phyloP scores from a whole-genome alignment of 148 eudicot genomes.

The Fagopyrum esculentum region DNA sequence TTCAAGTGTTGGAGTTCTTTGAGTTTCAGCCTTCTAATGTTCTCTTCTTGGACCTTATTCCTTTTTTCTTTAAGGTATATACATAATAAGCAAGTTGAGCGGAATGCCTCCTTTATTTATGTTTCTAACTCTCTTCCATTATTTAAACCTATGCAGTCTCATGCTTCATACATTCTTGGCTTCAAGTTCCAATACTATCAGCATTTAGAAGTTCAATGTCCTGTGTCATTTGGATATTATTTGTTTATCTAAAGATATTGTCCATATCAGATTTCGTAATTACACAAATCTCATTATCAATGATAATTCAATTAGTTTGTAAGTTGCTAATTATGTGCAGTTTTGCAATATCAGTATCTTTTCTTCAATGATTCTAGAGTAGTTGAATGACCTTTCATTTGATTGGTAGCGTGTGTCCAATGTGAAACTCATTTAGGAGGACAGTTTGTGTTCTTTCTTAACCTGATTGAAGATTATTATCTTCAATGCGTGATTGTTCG shows the following conservation, averaged over 20 bases:
- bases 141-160: slow-evolving; percentile 54
- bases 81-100: not conserved
- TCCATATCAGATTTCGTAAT: not conserved
- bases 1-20: slow-evolving; percentile 90
- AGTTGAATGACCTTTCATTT: not conserved
- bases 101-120: not conserved
- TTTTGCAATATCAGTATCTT: not conserved
- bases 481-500: not conserved
- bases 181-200: slow-evolving; percentile 96
- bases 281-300: not conserved
- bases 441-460: not conserved
- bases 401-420: not conserved
- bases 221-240: slow-evolving; percentile 49
- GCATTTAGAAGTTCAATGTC: slow-evolving; percentile 63
- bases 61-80: slow-evolving; percentile 88
- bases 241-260: not conserved
- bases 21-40: slow-evolving; percentile 79
- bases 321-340: slow-evolving; percentile 4
- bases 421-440: not conserved
- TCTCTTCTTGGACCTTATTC: slow-evolving; percentile 81
- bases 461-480: not conserved
- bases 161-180: slow-evolving; percentile 94
- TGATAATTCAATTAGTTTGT: not conserved
- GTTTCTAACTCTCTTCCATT: not conserved
- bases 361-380: not conserved